A percentile compares a stretch with the other conserved stretches of the same genome.
phyloP scores from a whole-genome alignment of 202 grass and related monocot species.

The Panicum hallii region DNA sequence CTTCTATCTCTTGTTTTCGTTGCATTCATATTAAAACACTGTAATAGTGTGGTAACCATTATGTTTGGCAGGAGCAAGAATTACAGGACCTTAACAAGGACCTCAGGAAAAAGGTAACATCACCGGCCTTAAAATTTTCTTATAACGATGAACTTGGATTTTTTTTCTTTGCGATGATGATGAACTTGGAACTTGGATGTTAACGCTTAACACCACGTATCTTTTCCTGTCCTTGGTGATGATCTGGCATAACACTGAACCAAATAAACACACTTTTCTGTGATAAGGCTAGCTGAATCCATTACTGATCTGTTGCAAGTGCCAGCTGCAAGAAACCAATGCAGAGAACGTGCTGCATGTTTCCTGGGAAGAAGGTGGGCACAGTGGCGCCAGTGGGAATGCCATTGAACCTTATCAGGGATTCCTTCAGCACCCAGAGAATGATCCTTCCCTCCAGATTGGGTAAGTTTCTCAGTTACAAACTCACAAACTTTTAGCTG shows the following conservation, averaged over 20 bases:
- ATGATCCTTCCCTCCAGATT: slow-evolving; percentile 36
- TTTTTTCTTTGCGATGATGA: not conserved
- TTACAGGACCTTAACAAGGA: slow-evolving; percentile 57
- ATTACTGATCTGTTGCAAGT: slow-evolving; percentile 19
- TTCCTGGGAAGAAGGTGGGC: slow-evolving; percentile 46
- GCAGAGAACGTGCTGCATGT: slow-evolving; percentile 31
- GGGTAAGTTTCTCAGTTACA: slow-evolving; percentile 33
- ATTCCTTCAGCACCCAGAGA: slow-evolving; percentile 34
- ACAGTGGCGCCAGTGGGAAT: slow-evolving; percentile 30
- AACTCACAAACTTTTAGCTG: not conserved
- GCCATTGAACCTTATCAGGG: slow-evolving; percentile 30
- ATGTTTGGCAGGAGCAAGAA: slow-evolving; percentile 56
- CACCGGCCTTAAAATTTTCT: not conserved
- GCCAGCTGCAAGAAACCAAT: slow-evolving; percentile 53
- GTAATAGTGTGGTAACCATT: not conserved
- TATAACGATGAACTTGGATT: not conserved
- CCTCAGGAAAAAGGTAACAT: slow-evolving; percentile 62
- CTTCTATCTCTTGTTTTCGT: not conserved
- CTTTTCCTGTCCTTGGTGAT: not conserved
- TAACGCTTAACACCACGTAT: not conserved
- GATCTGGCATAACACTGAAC: not conserved
- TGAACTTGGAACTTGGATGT: not conserved
- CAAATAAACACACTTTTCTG: not conserved
- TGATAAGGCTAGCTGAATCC: not conserved
- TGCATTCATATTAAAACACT: not conserved